Percentiles rank a stretch among this genome's conserved stretches.
phyloP scores from a whole-genome alignment of 306 rosid species.

The Glycine soja region DNA sequence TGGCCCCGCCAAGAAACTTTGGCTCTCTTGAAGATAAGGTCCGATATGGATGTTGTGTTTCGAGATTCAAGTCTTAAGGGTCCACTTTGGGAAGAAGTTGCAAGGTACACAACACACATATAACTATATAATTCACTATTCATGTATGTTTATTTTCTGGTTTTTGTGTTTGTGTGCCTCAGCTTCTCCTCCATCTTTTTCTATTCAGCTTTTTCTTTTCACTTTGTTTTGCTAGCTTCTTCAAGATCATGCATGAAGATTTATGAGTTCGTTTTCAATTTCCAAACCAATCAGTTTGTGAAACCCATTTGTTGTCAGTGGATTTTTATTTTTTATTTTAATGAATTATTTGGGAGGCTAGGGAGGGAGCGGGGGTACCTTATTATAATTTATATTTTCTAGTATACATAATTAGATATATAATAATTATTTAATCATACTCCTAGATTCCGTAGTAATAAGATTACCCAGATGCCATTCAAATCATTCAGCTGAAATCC shows the following conservation, averaged over 20 bases:
- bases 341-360: background rate
- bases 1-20: constrained; percentile 97
- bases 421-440: background rate
- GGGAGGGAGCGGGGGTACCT: constrained; percentile 24
- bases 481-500: constrained; percentile 2
- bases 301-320: background rate
- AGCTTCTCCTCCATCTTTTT: constrained; percentile 23
- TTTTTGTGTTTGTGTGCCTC: constrained; percentile 1
- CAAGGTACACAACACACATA: constrained; percentile 61
- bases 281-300: constrained; percentile 26
- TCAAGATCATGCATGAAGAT: constrained; percentile 46
- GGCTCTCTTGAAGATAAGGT: constrained; percentile 89
- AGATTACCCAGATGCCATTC: constrained; percentile 10
- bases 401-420: background rate
- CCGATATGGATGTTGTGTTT: constrained; percentile 82
- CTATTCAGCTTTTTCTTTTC: background rate
- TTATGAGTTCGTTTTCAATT: constrained; percentile 27
- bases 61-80: constrained; percentile 88
- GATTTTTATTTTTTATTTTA: background rate
- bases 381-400: constrained; percentile 1
- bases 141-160: background rate
- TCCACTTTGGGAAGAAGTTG: constrained; percentile 94
- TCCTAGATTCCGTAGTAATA: constrained; percentile 10
- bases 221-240: background rate
- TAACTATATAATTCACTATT: background rate